These are phyloP conservation scores for Gossypium australe DNA, from an alignment of 345 rosid species.

Conservation along the genomic window DNA sequence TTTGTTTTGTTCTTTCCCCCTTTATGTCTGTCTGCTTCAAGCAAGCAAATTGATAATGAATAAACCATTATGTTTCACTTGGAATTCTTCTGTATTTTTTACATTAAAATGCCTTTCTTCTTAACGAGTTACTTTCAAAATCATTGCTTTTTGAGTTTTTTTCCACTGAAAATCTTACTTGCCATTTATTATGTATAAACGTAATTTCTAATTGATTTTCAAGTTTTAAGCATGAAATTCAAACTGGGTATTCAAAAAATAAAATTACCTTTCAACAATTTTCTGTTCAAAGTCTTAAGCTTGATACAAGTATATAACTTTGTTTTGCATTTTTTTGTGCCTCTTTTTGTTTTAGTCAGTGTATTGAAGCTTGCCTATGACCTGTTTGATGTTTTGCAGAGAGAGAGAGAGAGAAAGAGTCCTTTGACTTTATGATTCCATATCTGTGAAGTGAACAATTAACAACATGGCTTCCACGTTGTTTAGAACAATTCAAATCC, in stretches of 20 bases:
- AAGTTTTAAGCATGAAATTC: conserved; percentile 7
- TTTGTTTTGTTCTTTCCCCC: neutral
- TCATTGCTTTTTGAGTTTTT: neutral
- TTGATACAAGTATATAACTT: neutral
- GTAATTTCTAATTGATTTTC: neutral
- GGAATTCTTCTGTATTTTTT: neutral
- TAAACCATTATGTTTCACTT: neutral
- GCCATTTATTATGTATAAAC: neutral
- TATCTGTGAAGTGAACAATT: neutral
- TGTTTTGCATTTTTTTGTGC: neutral
- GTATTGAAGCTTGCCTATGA: conserved; percentile 18
- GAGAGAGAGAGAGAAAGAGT: neutral
- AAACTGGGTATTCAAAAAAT: neutral
- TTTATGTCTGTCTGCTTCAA: neutral
- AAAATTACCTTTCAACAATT: neutral
- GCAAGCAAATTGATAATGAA: neutral
- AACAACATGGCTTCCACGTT: conserved; percentile 54
- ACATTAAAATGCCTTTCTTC: neutral
- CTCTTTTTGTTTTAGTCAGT: neutral
- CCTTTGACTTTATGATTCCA: conserved; percentile 7
- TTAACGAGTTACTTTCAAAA: neutral
- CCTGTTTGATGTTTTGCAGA: conserved; percentile 32
- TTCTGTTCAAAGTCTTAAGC: neutral
- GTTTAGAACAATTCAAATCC: conserved; percentile 46
- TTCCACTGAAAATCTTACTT: neutral